These are phyloP conservation scores for Prunus davidiana DNA, from an alignment of 306 rosid species.

Conservation along the genomic window DNA sequence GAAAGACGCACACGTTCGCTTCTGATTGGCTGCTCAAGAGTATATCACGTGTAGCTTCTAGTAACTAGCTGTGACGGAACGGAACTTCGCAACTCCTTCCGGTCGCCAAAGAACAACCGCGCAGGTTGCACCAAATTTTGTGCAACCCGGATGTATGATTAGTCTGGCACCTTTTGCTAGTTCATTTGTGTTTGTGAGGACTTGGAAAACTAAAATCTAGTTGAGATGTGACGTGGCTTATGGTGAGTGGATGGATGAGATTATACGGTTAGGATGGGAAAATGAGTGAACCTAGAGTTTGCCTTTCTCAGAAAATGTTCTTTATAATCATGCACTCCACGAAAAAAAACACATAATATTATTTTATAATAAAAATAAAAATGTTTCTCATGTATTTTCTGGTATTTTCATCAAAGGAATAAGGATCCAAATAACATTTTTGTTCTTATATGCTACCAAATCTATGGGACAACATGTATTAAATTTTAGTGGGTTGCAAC, in stretches of 20 bases:
- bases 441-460: too few relatives aligned
- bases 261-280: neutral
- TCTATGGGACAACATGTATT: too few relatives aligned
- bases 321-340: too few relatives aligned
- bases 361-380: too few relatives aligned
- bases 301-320: neutral
- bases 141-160: neutral
- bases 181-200: neutral
- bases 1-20: conserved; percentile 14
- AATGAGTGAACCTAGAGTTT: neutral
- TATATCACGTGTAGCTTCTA: conserved; percentile 12
- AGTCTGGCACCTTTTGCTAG: neutral
- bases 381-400: too few relatives aligned
- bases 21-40: conserved; percentile 12
- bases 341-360: too few relatives aligned
- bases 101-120: neutral
- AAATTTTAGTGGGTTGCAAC: too few relatives aligned
- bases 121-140: neutral
- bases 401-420: too few relatives aligned
- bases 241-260: neutral
- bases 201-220: neutral
- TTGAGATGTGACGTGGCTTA: conserved; percentile 6
- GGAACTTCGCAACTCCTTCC: neutral
- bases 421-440: too few relatives aligned
- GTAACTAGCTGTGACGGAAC: neutral